Evolutionary conservation across 768 basidiomycete species (phyloP).

Genomic region (Mycena floridula): DNA sequence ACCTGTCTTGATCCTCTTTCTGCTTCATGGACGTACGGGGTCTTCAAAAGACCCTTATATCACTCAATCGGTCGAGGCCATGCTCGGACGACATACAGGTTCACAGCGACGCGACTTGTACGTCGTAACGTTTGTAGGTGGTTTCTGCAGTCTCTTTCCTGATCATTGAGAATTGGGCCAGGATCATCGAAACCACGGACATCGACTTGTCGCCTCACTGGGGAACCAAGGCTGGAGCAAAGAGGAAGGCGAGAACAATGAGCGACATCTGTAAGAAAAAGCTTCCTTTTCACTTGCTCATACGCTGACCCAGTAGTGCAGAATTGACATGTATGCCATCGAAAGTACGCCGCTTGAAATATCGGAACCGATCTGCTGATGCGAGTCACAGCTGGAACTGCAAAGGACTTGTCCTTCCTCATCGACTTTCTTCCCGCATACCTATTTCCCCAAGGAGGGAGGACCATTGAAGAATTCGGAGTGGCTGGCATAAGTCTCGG

Average conservation of each 20-base stretch:
- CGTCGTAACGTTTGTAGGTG: conserved; percentile 32
- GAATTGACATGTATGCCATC: conserved; percentile 43
- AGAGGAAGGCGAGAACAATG: no score
- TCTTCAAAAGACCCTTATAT: conserved; percentile 21
- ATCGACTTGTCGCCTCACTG: conserved; percentile 23
- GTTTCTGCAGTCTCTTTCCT: no score
- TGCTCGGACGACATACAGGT: conserved; percentile 12
- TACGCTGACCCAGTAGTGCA: conserved; percentile 42
- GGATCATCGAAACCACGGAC: conserved; percentile 45
- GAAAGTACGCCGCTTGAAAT: conserved; percentile 25
- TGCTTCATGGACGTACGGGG: conserved; percentile 35
- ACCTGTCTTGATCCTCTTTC: conserved; percentile 31
- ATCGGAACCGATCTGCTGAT: conserved; percentile 8
- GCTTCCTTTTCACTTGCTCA: no score
- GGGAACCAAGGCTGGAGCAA: conserved; percentile 32
- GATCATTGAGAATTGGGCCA: conserved; percentile 9
- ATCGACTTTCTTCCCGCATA: conserved; percentile 75
- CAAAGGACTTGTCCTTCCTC: conserved; percentile 70
- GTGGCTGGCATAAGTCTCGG: conserved; percentile 76
- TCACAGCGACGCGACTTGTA: conserved; percentile 19
- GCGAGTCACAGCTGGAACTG: conserved; percentile 45
- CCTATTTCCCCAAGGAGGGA: conserved; percentile 64
- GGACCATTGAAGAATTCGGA: conserved; percentile 59
- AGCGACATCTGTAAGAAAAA: conserved; percentile 33
- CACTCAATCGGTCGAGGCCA: conserved; percentile 16